phyloP scores from a whole-genome alignment of 805 yeast genomes.

The Nakazawaea siamensis region DNA sequence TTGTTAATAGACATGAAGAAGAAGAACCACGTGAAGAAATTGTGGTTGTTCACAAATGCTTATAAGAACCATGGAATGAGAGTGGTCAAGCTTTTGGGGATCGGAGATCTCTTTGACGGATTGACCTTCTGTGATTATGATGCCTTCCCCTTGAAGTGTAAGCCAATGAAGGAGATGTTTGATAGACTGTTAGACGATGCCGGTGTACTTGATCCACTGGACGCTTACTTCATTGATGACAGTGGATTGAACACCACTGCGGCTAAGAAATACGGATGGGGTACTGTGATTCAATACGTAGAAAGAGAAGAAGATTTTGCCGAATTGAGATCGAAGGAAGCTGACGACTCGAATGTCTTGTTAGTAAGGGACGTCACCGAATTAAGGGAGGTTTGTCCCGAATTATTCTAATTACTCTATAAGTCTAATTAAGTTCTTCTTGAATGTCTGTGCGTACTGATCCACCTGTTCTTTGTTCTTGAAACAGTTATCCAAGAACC shows the following conservation, averaged over 20 bases:
- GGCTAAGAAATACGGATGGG: conserved; percentile 67
- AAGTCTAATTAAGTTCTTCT: not conserved
- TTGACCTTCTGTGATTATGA: conserved; percentile 87
- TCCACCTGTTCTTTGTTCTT: not conserved
- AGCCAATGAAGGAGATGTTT: conserved; percentile 76
- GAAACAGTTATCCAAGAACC: too few relatives aligned
- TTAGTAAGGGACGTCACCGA: conserved; percentile 53
- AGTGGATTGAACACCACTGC: conserved; percentile 72
- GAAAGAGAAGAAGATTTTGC: conserved; percentile 56
- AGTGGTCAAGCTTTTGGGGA: conserved; percentile 69
- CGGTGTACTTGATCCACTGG: conserved; percentile 37
- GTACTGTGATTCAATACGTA: conserved; percentile 61
- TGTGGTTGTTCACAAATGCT: conserved; percentile 95
- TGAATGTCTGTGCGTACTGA: not conserved
- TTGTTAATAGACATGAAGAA: conserved; percentile 38
- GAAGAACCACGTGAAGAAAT: conserved; percentile 49
- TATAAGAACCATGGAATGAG: conserved; percentile 84
- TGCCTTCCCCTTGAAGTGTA: conserved; percentile 64
- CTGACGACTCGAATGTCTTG: conserved; percentile 31
- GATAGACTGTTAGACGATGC: conserved; percentile 58
- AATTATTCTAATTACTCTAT: conserved; percentile 27
- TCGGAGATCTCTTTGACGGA: conserved; percentile 94
- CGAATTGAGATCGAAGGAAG: conserved; percentile 25
- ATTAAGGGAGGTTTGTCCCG: conserved; percentile 41
- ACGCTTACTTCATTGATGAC: conserved; percentile 80